A percentile compares a stretch with the other conserved stretches of the same genome.
phyloP scores from a whole-genome alignment of 2,329 filamentous ascomycete genomes.

The Phaeosphaeriaceae sp. region DNA sequence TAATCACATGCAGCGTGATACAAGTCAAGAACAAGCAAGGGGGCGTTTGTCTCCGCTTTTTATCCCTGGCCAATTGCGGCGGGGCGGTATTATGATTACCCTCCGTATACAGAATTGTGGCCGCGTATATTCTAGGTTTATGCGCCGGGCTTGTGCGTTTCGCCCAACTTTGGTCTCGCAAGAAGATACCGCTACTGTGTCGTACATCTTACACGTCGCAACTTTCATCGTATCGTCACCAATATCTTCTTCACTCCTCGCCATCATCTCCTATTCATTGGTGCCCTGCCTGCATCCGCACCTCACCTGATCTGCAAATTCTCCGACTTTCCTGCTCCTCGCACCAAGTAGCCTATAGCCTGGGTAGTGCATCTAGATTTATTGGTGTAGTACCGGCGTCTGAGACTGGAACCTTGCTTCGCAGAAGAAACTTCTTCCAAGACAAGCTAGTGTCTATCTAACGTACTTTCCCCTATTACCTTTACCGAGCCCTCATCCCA shows the following conservation, averaged over 20 bases:
- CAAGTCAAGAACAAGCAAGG: conserved; percentile 31
- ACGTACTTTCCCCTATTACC: conserved; percentile 36
- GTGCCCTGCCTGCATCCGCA: too few species aligned
- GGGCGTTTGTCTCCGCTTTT: conserved; percentile 21
- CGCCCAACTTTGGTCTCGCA: not conserved
- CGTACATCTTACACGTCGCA: conserved; percentile 19
- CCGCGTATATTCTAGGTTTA: conserved; percentile 31
- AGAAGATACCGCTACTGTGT: not conserved
- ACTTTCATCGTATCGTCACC: conserved; percentile 16
- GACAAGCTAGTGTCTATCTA: conserved; percentile 26
- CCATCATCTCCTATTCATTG: too few species aligned
- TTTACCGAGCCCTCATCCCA: conserved; percentile 31
- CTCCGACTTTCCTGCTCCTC: not conserved
- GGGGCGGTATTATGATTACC: conserved; percentile 35
- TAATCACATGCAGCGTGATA: conserved; percentile 31
- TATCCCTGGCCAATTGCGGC: conserved; percentile 30
- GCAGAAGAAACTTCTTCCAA: conserved; percentile 35
- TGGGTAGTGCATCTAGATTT: not conserved
- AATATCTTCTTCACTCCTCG: conserved; percentile 2
- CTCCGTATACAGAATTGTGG: conserved; percentile 12
- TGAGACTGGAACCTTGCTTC: conserved; percentile 34
- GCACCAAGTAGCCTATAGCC: not conserved
- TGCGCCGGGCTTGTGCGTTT: conserved; percentile 21
- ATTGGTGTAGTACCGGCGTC: conserved; percentile 27
- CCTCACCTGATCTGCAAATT: not conserved